Evolutionary conservation across 495 filamentous ascomycete genomes (phyloP).

Genomic region (Ascobolus immersus): DNA sequence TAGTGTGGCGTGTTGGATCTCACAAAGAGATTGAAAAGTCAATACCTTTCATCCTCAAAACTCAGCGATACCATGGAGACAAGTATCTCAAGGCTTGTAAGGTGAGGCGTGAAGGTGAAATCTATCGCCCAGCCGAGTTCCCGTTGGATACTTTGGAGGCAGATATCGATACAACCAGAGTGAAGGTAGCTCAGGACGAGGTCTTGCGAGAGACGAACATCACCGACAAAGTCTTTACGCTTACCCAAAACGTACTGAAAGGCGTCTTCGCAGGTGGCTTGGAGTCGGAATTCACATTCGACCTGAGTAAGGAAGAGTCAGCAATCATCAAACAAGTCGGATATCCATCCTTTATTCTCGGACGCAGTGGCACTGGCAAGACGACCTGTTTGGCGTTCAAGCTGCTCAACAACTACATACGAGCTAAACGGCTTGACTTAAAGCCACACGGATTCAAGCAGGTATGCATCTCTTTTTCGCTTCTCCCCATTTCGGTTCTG

Average conservation of each 20-base stretch:
- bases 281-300: slow-evolving; percentile 19
- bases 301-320: slow-evolving; percentile 18
- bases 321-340: slow-evolving; percentile 17
- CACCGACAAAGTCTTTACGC: slow-evolving; percentile 19
- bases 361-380: slow-evolving; percentile 24
- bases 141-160: background rate
- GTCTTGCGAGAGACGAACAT: background rate
- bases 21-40: background rate
- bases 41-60: background rate
- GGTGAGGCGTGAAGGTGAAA: background rate
- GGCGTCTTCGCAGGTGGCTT: slow-evolving; percentile 7
- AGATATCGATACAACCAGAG: background rate
- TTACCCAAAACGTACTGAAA: slow-evolving; percentile 18
- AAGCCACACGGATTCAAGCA: no score
- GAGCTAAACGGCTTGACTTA: no score
- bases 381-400: slow-evolving; percentile 23
- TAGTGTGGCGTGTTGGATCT: slow-evolving; percentile 1
- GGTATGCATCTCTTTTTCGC: no score
- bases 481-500: no score
- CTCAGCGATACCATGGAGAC: background rate
- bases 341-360: slow-evolving; percentile 19
- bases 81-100: background rate
- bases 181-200: background rate
- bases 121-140: background rate
- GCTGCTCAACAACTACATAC: slow-evolving; percentile 15